Conservation (phyloP, 768 basidiomycete species). For the Boletellus ananas region DNA sequence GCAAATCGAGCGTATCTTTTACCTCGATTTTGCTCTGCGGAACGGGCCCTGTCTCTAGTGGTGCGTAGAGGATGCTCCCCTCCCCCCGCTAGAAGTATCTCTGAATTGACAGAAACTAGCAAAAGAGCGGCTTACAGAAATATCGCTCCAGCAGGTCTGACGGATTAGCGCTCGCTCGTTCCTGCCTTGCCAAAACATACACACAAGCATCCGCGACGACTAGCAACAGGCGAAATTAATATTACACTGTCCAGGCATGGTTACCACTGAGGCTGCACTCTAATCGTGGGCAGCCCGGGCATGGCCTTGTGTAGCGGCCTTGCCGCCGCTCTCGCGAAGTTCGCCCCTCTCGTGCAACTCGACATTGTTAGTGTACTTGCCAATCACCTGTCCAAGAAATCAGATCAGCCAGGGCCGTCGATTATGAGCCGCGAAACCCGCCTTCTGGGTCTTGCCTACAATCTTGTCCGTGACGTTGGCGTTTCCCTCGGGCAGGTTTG, state of each 20-base stretch:
- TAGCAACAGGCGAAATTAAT: too few relatives aligned
- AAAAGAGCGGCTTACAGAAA: too few relatives aligned
- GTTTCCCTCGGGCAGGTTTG: conserved; percentile 31
- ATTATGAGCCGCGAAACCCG: conserved; percentile 11
- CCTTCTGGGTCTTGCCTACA: conserved; percentile 58
- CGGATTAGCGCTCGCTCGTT: too few relatives aligned
- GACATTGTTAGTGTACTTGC: conserved; percentile 45
- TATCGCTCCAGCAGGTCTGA: too few relatives aligned
- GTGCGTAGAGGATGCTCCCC: too few relatives aligned
- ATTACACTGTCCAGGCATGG: background rate
- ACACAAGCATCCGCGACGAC: too few relatives aligned
- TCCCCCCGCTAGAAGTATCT: too few relatives aligned
- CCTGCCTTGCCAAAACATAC: too few relatives aligned
- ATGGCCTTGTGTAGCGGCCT: conserved; percentile 39
- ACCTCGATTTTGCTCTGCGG: too few relatives aligned
- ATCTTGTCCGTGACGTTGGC: conserved; percentile 49
- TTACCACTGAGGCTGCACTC: background rate
- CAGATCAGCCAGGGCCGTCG: background rate
- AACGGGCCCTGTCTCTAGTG: too few relatives aligned
- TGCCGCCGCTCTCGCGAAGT: conserved; percentile 51
- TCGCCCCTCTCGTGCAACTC: conserved; percentile 56
- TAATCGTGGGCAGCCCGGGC: conserved; percentile 43
- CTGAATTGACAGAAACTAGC: too few relatives aligned
- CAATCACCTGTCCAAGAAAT: conserved; percentile 38
- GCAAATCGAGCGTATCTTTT: too few relatives aligned